Percentiles rank a stretch among this genome's conserved stretches.
These are phyloP conservation scores for Pyropia yezoensis DNA, from an alignment of 23 red algal genomes.

Conservation along the genomic window DNA sequence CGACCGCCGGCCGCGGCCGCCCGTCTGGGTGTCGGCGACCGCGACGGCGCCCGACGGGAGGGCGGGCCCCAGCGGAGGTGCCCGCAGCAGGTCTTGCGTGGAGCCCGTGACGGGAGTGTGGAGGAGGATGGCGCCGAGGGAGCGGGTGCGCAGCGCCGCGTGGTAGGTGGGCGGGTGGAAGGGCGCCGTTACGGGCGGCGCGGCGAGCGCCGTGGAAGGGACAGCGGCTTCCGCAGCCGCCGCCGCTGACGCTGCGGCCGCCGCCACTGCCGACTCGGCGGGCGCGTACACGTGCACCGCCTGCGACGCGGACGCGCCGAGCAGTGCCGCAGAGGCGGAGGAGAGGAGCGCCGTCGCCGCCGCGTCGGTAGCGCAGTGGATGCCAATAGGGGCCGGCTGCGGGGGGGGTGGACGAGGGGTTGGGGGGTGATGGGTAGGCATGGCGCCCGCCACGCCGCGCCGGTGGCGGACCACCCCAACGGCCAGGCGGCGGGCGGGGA, in stretches of 20 bases:
- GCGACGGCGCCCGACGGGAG: slow-evolving; percentile 29
- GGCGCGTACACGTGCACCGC: slow-evolving; percentile 23
- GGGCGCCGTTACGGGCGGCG: no score
- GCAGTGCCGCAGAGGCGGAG: slow-evolving; percentile 12
- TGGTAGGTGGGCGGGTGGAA: slow-evolving; percentile 12
- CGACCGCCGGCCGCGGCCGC: slow-evolving; percentile 59
- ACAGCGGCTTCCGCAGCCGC: not conserved
- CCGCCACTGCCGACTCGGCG: slow-evolving; percentile 2
- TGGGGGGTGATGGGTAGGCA: no score
- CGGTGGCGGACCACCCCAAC: no score
- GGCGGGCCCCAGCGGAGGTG: slow-evolving; percentile 6
- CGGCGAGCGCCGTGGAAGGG: not conserved
- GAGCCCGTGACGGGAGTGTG: slow-evolving; percentile 16
- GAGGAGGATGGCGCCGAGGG: slow-evolving; percentile 27
- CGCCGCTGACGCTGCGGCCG: not conserved
- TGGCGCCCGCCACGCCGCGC: no score
- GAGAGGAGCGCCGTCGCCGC: slow-evolving; percentile 18
- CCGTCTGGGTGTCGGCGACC: slow-evolving; percentile 51
- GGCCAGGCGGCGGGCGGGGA: no score
- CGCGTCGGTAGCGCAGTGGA: slow-evolving; percentile 23
- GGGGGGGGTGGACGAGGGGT: no score
- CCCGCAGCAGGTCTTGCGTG: slow-evolving; percentile 52
- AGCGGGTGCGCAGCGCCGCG: slow-evolving; percentile 7
- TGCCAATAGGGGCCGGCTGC: not conserved
- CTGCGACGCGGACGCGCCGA: slow-evolving; percentile 12